Base-by-base conservation (phyloP, 2,329 filamentous ascomycete species). In the Cladorrhinum sp. region DNA sequence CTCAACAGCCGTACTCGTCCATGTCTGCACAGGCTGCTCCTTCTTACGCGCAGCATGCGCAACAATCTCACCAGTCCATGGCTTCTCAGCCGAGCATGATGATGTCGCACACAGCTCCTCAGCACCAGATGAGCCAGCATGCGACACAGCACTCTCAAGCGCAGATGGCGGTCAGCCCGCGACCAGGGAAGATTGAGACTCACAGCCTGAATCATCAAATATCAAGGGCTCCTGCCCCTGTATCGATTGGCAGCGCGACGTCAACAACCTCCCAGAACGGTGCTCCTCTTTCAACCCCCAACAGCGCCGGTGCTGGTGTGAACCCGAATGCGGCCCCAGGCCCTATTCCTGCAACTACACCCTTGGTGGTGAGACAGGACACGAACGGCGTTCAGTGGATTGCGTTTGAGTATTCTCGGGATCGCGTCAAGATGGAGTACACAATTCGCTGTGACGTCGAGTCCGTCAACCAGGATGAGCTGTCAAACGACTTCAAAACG, bases 371-470 rank as follows among this genome's bases (percentile, higher is more conserved):
- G 23, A 83, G 93, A 67, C 94, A 98, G 75, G 95, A 98, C 70
- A 90, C 91, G 71, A 98, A 96, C 67, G 95, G 95, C 8, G 94
- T 98, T 6, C 95, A 98, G 75, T 98, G 95, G 95, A 98, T 98
- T 71, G 92, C 92, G 0, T 99, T 98, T 65, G 95, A 99, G 75
- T 99, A 99, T 74, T 98, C 94, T 10, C 87, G 94, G 63, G 94
- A 99, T 73, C 85, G 94, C 51, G 93, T 98, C 67, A 99, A 99
- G 85, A 96, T 98, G 92, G 93, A 98, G 76, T 99, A 99, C 77
- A 97, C 93, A 1, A 99, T 99, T 70, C 89, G 95, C 57, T 98
- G 95, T 74, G 95, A 98, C 69, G 95, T 98, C 20, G 95, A 98
- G 77, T 97, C 93, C 0, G 92, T 99, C 64, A 92, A 93, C 72